These are phyloP conservation scores for Spatholobus suberectus DNA, from an alignment of 306 rosid species.

Conservation along the genomic window DNA sequence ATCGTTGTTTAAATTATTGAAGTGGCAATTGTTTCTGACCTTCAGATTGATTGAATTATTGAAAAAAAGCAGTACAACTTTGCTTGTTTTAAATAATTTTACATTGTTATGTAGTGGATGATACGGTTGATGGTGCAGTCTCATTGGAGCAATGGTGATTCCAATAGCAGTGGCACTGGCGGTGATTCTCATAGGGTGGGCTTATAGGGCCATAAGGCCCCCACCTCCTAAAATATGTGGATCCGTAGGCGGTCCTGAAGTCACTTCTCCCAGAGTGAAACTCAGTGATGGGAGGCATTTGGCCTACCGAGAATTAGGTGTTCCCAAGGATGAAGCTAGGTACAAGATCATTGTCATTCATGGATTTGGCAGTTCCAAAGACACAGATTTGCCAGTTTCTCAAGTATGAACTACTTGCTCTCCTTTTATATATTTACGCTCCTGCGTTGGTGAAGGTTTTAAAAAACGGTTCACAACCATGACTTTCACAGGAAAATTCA, in stretches of 20 bases:
- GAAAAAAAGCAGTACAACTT: background rate
- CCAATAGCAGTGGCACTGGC: constrained; percentile 56
- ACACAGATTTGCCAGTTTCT: constrained; percentile 51
- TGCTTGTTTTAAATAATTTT: background rate
- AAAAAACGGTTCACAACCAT: too few relatives aligned
- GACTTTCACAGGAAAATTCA: too few relatives aligned
- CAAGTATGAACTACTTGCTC: constrained; percentile 53
- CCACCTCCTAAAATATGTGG: constrained; percentile 74
- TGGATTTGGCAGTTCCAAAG: constrained; percentile 70
- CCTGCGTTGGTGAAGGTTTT: too few relatives aligned
- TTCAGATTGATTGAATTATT: background rate
- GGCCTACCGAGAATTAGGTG: constrained; percentile 79
- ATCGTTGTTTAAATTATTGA: too few relatives aligned
- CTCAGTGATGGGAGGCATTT: constrained; percentile 80
- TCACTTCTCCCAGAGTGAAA: constrained; percentile 70
- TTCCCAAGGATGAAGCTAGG: constrained; percentile 68
- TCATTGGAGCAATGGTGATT: constrained; percentile 60
- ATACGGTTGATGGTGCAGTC: background rate
- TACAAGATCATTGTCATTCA: constrained; percentile 73
- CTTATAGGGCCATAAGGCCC: constrained; percentile 62
- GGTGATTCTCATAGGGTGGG: constrained; percentile 64
- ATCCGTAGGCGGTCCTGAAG: constrained; percentile 63
- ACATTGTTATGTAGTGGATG: background rate
- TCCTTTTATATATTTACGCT: background rate
- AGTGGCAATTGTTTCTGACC: background rate